These are phyloP conservation scores for Penicillium samsonianum DNA, from an alignment of 495 filamentous ascomycete genomes.

Conservation along the genomic window DNA sequence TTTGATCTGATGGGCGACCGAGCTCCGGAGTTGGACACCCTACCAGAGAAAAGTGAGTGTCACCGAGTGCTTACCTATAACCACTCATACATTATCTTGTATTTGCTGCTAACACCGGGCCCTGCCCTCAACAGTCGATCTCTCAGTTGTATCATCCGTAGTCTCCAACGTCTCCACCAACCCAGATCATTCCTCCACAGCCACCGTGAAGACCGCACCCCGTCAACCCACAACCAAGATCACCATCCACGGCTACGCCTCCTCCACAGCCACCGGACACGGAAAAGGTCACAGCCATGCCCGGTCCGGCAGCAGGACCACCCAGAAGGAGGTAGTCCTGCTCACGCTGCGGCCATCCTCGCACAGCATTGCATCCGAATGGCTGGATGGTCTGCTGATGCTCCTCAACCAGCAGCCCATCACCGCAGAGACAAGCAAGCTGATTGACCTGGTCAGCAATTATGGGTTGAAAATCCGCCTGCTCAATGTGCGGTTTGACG, in stretches of 20 bases:
- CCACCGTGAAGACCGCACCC: conserved; percentile 54
- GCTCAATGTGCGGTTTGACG: conserved; percentile 88
- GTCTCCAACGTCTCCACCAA: conserved; percentile 82
- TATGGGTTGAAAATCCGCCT: conserved; percentile 93
- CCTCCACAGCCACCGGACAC: conserved; percentile 30
- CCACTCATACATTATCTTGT: neutral
- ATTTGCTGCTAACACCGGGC: conserved; percentile 16
- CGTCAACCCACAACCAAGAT: conserved; percentile 77
- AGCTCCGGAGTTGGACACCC: conserved; percentile 70
- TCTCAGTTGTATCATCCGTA: conserved; percentile 86
- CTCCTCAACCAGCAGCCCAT: conserved; percentile 92
- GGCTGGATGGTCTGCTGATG: conserved; percentile 96
- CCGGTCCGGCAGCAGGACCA: conserved; percentile 38
- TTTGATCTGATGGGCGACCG: conserved; percentile 66
- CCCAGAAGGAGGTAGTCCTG: conserved; percentile 61
- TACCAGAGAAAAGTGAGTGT: conserved; percentile 71
- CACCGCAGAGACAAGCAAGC: conserved; percentile 89
- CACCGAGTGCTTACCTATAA: neutral
- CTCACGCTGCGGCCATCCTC: conserved; percentile 80
- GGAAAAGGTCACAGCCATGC: conserved; percentile 33
- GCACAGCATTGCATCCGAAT: conserved; percentile 87
- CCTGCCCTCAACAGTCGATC: conserved; percentile 60
- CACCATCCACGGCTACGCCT: conserved; percentile 77
- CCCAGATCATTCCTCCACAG: conserved; percentile 51
- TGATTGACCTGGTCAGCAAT: conserved; percentile 79